These are phyloP conservation scores for Excoecaria cochinchinensis DNA, from an alignment of 345 rosid genomes.

Conservation along the genomic window DNA sequence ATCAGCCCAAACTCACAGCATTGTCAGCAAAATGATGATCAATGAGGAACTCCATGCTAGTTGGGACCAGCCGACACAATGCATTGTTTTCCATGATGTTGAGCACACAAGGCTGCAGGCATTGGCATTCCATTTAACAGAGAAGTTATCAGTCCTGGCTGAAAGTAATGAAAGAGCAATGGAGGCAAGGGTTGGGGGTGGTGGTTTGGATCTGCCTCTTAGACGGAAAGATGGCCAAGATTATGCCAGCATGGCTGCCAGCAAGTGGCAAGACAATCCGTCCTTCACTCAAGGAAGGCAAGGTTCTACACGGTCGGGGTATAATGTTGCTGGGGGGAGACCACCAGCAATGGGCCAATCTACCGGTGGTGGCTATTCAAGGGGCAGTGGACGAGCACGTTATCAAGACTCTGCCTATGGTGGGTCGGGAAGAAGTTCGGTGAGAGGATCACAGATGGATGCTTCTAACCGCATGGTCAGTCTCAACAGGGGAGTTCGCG, in stretches of 20 bases:
- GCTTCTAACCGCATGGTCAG: constrained; percentile 66
- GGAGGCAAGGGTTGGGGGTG: constrained; percentile 70
- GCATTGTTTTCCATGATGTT: constrained; percentile 71
- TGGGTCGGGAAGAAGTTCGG: constrained; percentile 37
- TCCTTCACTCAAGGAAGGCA: constrained; percentile 62
- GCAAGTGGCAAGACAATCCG: constrained; percentile 65
- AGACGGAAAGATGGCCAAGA: constrained; percentile 75
- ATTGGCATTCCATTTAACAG: constrained; percentile 78
- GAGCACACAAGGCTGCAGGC: constrained; percentile 69
- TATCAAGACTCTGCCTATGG: constrained; percentile 31
- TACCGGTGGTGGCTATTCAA: constrained; percentile 44
- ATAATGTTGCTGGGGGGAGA: constrained; percentile 44
- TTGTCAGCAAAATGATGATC: constrained; percentile 86
- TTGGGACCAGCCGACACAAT: constrained; percentile 87
- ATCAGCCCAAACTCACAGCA: constrained; percentile 51
- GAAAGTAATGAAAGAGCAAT: constrained; percentile 80
- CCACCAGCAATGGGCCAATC: constrained; percentile 35
- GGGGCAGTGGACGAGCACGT: constrained; percentile 54
- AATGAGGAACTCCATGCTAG: constrained; percentile 70
- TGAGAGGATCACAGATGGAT: constrained; percentile 58
- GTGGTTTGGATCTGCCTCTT: constrained; percentile 54
- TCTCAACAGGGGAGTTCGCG: constrained; percentile 55
- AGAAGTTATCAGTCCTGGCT: constrained; percentile 60
- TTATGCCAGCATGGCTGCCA: constrained; percentile 41
- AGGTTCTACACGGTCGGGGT: constrained; percentile 41